A percentile compares a stretch with the other conserved stretches of the same genome.
These are phyloP conservation scores for Malania oleifera DNA, from an alignment of 164 flowering plant genomes.

Conservation along the genomic window DNA sequence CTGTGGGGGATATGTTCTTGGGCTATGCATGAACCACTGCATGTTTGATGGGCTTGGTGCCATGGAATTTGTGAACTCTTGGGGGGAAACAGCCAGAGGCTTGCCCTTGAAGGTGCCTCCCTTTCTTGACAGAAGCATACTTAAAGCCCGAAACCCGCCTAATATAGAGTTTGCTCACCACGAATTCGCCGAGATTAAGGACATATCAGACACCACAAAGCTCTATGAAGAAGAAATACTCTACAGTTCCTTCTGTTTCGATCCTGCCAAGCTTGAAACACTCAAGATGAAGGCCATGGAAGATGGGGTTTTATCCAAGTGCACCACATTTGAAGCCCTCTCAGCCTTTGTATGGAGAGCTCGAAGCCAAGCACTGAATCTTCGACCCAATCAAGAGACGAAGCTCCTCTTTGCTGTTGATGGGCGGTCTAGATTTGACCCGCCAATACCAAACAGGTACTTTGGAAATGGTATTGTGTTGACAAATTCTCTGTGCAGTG, in stretches of 20 bases:
- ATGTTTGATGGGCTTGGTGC: slow-evolving; percentile 82
- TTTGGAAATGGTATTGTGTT: slow-evolving; percentile 85
- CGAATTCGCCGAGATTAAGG: slow-evolving; percentile 77
- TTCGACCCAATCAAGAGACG: slow-evolving; percentile 70
- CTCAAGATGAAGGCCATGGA: slow-evolving; percentile 55
- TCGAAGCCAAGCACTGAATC: slow-evolving; percentile 43
- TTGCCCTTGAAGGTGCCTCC: slow-evolving; percentile 52
- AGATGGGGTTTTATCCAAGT: slow-evolving; percentile 47
- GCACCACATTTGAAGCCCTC: slow-evolving; percentile 85
- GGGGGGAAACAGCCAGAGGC: slow-evolving; percentile 80
- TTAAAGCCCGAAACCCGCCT: slow-evolving; percentile 58
- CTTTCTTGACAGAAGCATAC: slow-evolving; percentile 51
- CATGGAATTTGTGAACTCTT: slow-evolving; percentile 82
- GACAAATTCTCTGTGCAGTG: slow-evolving; percentile 53
- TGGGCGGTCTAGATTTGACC: slow-evolving; percentile 64
- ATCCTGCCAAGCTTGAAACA: slow-evolving; percentile 52
- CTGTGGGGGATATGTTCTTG: slow-evolving; percentile 86
- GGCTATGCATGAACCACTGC: slow-evolving; percentile 75
- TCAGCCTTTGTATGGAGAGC: slow-evolving; percentile 87
- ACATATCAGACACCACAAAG: slow-evolving; percentile 43
- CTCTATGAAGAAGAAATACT: slow-evolving; percentile 61
- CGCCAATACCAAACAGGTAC: slow-evolving; percentile 69
- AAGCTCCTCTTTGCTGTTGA: slow-evolving; percentile 95
- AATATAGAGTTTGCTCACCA: slow-evolving; percentile 60
- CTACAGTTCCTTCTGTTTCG: slow-evolving; percentile 64